Conservation (phyloP, 2,329 filamentous ascomycete genomes). For the Colletotrichum acutatum region DNA sequence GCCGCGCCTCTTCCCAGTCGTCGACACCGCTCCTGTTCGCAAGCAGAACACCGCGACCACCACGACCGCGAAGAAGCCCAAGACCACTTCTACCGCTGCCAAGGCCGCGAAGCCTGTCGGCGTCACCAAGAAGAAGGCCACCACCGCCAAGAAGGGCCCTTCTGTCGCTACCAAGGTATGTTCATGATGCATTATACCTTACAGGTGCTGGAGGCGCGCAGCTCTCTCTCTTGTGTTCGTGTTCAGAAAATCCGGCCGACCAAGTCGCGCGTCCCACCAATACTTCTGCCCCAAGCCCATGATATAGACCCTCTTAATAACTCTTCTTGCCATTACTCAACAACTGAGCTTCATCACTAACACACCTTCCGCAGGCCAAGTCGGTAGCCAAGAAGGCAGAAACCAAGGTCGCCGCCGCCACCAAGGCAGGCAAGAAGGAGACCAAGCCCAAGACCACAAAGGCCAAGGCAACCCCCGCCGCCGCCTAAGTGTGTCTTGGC, state of each 20-base stretch:
- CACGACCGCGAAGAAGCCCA: conserved; percentile 22
- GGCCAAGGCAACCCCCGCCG: conserved; percentile 14
- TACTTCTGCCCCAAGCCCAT: too few relatives aligned
- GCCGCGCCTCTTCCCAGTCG: conserved; percentile 61
- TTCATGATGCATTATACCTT: neutral
- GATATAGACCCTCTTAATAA: neutral
- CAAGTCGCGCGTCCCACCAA: neutral
- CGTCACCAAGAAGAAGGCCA: conserved; percentile 35
- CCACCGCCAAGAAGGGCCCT: conserved; percentile 32
- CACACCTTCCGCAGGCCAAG: conserved; percentile 21
- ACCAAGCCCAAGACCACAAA: conserved; percentile 36
- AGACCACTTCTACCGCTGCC: conserved; percentile 10
- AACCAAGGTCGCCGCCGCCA: conserved; percentile 21
- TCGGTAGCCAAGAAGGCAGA: conserved; percentile 30
- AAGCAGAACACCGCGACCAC: conserved; percentile 46
- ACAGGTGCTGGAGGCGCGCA: neutral
- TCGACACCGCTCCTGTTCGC: conserved; percentile 60
- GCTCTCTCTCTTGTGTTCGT: neutral
- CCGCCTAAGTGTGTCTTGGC: neutral
- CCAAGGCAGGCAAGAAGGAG: conserved; percentile 35
- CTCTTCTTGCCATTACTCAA: too few relatives aligned
- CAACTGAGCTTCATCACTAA: neutral
- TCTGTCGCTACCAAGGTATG: conserved; percentile 34
- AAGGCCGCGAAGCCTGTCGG: conserved; percentile 35
- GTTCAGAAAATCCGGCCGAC: neutral